Evolutionary conservation across 345 rosid species (phyloP).

Genomic region (Pseudoturritis turrita): DNA sequence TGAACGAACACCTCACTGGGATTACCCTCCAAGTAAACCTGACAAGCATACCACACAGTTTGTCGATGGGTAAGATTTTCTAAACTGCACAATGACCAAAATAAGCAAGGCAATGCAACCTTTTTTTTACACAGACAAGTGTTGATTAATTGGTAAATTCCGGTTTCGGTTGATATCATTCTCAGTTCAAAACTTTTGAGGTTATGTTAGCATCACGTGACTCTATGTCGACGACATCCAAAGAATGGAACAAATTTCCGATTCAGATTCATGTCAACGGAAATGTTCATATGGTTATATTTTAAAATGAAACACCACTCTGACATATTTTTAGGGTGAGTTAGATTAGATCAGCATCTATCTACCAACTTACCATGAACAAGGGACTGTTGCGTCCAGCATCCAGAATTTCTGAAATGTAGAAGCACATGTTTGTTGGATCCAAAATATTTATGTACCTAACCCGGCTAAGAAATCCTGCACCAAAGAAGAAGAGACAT

Average conservation of each 20-base stretch:
- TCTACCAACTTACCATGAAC: slow-evolving; percentile 59
- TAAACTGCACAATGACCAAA: not conserved
- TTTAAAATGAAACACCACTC: not conserved
- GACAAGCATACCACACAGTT: slow-evolving; percentile 27
- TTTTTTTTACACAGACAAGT: not conserved
- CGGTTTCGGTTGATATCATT: not conserved
- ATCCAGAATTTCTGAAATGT: slow-evolving; percentile 88
- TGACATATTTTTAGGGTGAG: not conserved
- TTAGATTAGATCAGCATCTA: slow-evolving; percentile 1
- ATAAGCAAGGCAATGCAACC: slow-evolving; percentile 2
- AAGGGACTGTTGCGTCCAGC: slow-evolving; percentile 65
- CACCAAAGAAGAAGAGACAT: slow-evolving; percentile 29
- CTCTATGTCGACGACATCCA: not conserved
- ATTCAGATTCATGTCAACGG: not conserved
- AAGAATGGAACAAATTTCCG: not conserved
- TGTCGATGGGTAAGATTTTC: not conserved
- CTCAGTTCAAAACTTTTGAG: not conserved
- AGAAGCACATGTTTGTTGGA: slow-evolving; percentile 69
- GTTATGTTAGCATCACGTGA: not conserved
- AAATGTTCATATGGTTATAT: not conserved
- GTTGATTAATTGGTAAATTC: not conserved
- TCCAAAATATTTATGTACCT: slow-evolving; percentile 73
- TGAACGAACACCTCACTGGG: slow-evolving; percentile 83
- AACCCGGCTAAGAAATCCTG: slow-evolving; percentile 95
- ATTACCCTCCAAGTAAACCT: slow-evolving; percentile 82